phyloP scores from a whole-genome alignment of 495 filamentous ascomycete genomes.

The Penicillium steckii region DNA sequence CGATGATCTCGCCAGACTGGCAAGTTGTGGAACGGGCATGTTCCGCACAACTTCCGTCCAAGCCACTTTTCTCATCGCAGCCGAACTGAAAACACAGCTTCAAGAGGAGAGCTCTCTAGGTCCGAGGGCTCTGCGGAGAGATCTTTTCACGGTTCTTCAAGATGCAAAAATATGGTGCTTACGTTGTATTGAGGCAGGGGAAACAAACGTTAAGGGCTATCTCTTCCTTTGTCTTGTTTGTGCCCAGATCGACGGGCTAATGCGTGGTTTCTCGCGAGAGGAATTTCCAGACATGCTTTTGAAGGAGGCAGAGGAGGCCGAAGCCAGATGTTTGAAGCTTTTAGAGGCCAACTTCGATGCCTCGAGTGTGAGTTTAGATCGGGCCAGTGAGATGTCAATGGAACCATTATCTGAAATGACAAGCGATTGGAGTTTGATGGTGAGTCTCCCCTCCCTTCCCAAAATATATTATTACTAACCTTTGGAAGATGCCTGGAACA shows the following conservation, averaged over 20 bases:
- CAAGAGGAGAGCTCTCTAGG: constrained; percentile 50
- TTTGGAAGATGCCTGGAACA: constrained; percentile 3
- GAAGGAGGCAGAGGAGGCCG: constrained; percentile 37
- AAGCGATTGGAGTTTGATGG: constrained; percentile 25
- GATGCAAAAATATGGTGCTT: constrained; percentile 45
- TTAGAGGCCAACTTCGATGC: constrained; percentile 22
- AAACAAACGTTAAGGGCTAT: constrained; percentile 59
- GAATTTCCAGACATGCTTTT: constrained; percentile 30
- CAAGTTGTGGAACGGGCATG: constrained; percentile 44
- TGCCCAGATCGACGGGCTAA: constrained; percentile 45
- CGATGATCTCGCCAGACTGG: constrained; percentile 42
- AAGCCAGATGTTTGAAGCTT: constrained; percentile 29
- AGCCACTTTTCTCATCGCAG: constrained; percentile 38
- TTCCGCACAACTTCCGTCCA: constrained; percentile 45
- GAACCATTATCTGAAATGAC: not conserved
- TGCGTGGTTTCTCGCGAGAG: constrained; percentile 30
- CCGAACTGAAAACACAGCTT: constrained; percentile 49
- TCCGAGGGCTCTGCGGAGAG: constrained; percentile 40
- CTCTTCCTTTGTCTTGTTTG: constrained; percentile 40
- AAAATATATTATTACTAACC: not conserved
- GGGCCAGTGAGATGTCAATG: constrained; percentile 4
- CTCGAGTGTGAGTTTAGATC: not conserved
- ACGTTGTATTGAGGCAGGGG: constrained; percentile 43
- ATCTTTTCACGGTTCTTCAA: constrained; percentile 46
- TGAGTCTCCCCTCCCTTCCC: not conserved